Conservation (phyloP, 345 rosid species). For the Pelargonium nanum region DNA sequence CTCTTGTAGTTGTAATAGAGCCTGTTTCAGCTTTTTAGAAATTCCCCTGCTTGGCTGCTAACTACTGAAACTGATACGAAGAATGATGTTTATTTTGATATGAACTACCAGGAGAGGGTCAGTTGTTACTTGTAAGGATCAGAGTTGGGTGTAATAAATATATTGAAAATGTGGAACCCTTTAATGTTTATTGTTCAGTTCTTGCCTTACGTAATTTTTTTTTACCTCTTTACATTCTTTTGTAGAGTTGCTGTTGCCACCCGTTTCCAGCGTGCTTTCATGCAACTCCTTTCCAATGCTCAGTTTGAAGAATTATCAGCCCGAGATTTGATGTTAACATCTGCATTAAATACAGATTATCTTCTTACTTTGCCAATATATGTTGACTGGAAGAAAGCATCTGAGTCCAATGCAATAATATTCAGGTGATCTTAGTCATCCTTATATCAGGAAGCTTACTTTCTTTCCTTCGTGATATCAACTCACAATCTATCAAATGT, state of each 20-base stretch:
- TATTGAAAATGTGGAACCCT: background rate
- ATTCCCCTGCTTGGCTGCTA: background rate
- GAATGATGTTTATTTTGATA: no score
- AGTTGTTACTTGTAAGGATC: background rate
- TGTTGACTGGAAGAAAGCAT: conserved; percentile 86
- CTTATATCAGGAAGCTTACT: background rate
- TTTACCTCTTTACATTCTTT: background rate
- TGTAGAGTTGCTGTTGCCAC: conserved; percentile 68
- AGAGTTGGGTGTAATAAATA: background rate
- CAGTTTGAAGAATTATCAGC: conserved; percentile 89
- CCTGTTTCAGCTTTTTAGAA: no score
- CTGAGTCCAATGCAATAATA: conserved; percentile 78
- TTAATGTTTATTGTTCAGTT: no score
- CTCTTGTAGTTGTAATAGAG: no score
- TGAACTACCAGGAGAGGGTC: background rate
- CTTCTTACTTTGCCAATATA: conserved; percentile 84
- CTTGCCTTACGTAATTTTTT: no score
- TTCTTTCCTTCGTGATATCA: background rate
- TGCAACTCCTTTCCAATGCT: conserved; percentile 77
- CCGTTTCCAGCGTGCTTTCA: conserved; percentile 83
- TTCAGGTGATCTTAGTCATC: conserved; percentile 42
- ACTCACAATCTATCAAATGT: background rate
- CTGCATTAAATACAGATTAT: conserved; percentile 82
- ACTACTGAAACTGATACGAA: background rate
- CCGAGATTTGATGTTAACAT: conserved; percentile 71